phyloP scores from a whole-genome alignment of 306 rosid genomes.

The Vigna mungo region DNA sequence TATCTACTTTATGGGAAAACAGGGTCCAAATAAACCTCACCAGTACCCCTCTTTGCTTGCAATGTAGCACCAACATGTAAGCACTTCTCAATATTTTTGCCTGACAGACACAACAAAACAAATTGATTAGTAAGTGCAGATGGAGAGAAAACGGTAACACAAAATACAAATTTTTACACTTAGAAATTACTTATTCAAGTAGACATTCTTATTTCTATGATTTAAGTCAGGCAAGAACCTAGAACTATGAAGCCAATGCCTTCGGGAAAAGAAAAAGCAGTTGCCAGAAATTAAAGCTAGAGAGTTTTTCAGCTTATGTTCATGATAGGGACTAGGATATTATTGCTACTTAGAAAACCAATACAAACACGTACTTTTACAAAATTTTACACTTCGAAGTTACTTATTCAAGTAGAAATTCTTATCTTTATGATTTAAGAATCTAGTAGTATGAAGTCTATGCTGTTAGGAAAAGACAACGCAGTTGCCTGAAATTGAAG shows the following conservation, averaged over 20 bases:
- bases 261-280: not conserved
- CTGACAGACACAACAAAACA: slow-evolving; percentile 52
- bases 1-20: slow-evolving; percentile 13
- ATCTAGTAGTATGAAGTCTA: no score
- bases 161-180: slow-evolving; percentile 14
- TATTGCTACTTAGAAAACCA: not conserved
- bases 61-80: slow-evolving; percentile 76
- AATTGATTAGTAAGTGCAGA: slow-evolving; percentile 17
- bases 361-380: slow-evolving; percentile 1
- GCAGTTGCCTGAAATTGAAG: no score
- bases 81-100: slow-evolving; percentile 89
- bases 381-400: not conserved
- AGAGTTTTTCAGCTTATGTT: slow-evolving; percentile 12
- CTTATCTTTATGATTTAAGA: not conserved
- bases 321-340: no score
- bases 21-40: slow-evolving; percentile 79
- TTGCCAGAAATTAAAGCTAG: slow-evolving; percentile 5
- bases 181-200: not conserved
- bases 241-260: not conserved
- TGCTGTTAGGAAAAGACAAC: not conserved
- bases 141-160: slow-evolving; percentile 11
- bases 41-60: slow-evolving; percentile 83
- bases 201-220: not conserved
- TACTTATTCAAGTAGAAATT: not conserved
- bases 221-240: not conserved